Percentiles rank a stretch among this genome's conserved stretches.
phyloP scores from a whole-genome alignment of 345 rosid species.

The Euclidium syriacum region DNA sequence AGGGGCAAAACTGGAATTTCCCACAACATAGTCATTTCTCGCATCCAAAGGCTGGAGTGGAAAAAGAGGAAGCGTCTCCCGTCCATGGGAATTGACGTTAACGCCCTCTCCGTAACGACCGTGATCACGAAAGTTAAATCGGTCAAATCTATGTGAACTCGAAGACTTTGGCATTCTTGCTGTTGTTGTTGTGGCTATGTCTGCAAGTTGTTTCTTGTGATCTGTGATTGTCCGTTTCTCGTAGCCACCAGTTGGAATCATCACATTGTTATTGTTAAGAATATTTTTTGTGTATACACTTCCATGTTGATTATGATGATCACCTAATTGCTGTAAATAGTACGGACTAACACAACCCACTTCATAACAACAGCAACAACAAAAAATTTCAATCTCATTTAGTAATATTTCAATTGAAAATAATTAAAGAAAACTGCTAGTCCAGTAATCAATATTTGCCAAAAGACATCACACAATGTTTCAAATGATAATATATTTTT shows the following conservation, averaged over 20 bases:
- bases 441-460: background rate
- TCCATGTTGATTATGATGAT: constrained; percentile 12
- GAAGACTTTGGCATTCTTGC: constrained; percentile 21
- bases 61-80: constrained; percentile 25
- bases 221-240: constrained; percentile 10
- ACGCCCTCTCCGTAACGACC: constrained; percentile 3
- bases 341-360: constrained; percentile 31
- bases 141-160: constrained; percentile 20
- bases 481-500: background rate
- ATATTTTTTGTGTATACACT: constrained; percentile 12
- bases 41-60: constrained; percentile 27
- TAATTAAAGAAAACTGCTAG: background rate
- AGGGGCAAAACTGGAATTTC: constrained; percentile 7
- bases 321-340: constrained; percentile 22
- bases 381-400: background rate
- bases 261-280: constrained; percentile 2
- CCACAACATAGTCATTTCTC: background rate
- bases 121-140: constrained; percentile 14
- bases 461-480: background rate
- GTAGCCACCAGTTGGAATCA: constrained; percentile 16
- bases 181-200: constrained; percentile 5
- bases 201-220: constrained; percentile 19
- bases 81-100: constrained; percentile 18
- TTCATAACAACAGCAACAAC: background rate
- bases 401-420: background rate